A percentile compares a stretch with the other conserved stretches of the same genome.
Evolutionary conservation across 257 asterid genomes (phyloP).

Genomic region (Sherardia arvensis): DNA sequence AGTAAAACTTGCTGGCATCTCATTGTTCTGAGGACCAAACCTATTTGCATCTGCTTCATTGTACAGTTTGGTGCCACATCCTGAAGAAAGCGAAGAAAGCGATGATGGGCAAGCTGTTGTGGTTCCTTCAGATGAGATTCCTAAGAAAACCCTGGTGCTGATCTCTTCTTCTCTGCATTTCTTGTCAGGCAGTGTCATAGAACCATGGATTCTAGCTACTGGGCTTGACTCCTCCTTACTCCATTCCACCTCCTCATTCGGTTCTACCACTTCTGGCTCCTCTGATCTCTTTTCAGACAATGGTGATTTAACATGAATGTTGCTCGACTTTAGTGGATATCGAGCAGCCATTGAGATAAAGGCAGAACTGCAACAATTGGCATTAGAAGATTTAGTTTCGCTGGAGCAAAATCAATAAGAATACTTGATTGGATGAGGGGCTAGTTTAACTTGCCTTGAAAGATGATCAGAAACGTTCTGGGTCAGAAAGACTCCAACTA

Average conservation of each 20-base stretch:
- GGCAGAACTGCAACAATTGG: constrained; percentile 38
- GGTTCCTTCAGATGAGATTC: constrained; percentile 20
- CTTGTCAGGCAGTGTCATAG: constrained; percentile 20
- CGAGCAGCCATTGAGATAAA: constrained; percentile 44
- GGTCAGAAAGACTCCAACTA: constrained; percentile 46
- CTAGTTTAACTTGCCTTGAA: constrained; percentile 32
- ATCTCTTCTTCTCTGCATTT: constrained; percentile 29
- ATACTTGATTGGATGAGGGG: not conserved
- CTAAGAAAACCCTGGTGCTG: constrained; percentile 18
- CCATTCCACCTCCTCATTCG: constrained; percentile 34
- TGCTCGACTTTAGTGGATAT: constrained; percentile 31
- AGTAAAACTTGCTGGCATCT: constrained; percentile 7
- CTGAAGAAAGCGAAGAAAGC: constrained; percentile 28
- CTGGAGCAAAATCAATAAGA: not conserved
- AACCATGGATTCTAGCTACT: constrained; percentile 24
- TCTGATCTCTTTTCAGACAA: constrained; percentile 31
- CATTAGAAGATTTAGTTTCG: not conserved
- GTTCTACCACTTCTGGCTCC: constrained; percentile 41
- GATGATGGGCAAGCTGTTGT: constrained; percentile 23
- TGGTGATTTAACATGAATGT: constrained; percentile 17
- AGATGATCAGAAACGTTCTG: constrained; percentile 56
- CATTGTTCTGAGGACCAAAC: constrained; percentile 16
- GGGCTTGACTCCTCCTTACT: constrained; percentile 28
- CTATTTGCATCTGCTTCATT: constrained; percentile 30
- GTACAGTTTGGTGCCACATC: constrained; percentile 26